Percentiles rank a stretch among this genome's conserved stretches.
Evolutionary conservation across 108 stramenopile species (phyloP).

Genomic region (Asterionellopsis glacialis): DNA sequence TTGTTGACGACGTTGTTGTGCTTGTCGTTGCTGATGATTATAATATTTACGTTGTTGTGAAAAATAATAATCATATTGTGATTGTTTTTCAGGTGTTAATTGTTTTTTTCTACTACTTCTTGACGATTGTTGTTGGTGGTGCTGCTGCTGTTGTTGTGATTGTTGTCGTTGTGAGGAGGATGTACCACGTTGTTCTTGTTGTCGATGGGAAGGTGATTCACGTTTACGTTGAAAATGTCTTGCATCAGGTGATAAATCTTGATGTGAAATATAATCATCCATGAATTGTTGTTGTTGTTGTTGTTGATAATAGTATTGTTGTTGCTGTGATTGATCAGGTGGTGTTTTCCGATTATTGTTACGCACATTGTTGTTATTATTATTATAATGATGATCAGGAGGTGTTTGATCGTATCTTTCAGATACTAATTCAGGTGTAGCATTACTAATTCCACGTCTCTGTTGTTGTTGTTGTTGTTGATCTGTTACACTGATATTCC

Average conservation of each 20-base stretch:
- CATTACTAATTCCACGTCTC: too few species aligned
- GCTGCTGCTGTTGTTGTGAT: slow-evolving; percentile 12
- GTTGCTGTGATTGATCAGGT: neutral
- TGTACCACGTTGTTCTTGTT: slow-evolving; percentile 1
- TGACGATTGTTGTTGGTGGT: neutral
- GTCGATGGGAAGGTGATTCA: neutral
- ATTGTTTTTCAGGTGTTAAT: neutral
- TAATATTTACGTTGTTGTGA: neutral
- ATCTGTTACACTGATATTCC: slow-evolving; percentile 7
- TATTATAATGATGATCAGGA: neutral
- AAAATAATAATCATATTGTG: slow-evolving; percentile 11
- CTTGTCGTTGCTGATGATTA: neutral
- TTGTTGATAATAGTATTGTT: slow-evolving; percentile 13
- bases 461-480: neutral
- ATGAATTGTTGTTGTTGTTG: slow-evolving; percentile 14
- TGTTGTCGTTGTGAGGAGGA: slow-evolving; percentile 12
- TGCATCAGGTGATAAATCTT: too few species aligned
- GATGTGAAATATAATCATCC: neutral
- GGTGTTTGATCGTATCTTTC: too few species aligned
- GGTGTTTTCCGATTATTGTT: too few species aligned
- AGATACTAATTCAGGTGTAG: too few species aligned
- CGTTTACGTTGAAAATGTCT: neutral
- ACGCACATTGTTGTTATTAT: neutral
- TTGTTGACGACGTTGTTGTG: neutral
- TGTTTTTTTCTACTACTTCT: neutral